Percentiles rank a stretch among this genome's conserved stretches.
These are phyloP conservation scores for Canavalia gladiata DNA, from an alignment of 306 rosid genomes.

Conservation along the genomic window DNA sequence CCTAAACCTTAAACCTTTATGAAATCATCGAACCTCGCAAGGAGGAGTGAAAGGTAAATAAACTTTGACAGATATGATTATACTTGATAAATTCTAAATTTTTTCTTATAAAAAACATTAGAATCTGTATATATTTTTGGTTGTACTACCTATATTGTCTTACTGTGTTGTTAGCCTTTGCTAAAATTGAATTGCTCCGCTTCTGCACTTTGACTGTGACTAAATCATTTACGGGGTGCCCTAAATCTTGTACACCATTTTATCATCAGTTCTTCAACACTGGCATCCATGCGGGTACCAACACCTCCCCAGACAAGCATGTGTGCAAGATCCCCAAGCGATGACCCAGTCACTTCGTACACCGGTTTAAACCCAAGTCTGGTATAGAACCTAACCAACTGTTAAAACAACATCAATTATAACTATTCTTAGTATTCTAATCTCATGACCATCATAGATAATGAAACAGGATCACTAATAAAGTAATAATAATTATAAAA, in stretches of 20 bases:
- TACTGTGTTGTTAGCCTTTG: background rate
- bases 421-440: background rate
- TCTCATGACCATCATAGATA: background rate
- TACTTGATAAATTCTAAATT: background rate
- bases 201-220: no score
- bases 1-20: no score
- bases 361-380: slow-evolving; percentile 82
- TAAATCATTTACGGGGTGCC: slow-evolving; percentile 40
- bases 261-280: slow-evolving; percentile 65
- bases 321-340: slow-evolving; percentile 67
- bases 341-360: slow-evolving; percentile 76
- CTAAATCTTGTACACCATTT: slow-evolving; percentile 88
- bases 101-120: background rate
- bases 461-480: background rate
- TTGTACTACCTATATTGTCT: background rate
- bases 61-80: background rate
- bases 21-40: background rate
- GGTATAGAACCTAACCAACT: slow-evolving; percentile 82
- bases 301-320: slow-evolving; percentile 94
- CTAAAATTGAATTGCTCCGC: background rate
- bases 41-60: background rate
- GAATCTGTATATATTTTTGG: background rate
- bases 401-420: background rate
- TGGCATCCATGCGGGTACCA: slow-evolving; percentile 88
- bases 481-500: background rate